Conservation (phyloP, 805 yeast species). For the Candida nonsorbophila region DNA sequence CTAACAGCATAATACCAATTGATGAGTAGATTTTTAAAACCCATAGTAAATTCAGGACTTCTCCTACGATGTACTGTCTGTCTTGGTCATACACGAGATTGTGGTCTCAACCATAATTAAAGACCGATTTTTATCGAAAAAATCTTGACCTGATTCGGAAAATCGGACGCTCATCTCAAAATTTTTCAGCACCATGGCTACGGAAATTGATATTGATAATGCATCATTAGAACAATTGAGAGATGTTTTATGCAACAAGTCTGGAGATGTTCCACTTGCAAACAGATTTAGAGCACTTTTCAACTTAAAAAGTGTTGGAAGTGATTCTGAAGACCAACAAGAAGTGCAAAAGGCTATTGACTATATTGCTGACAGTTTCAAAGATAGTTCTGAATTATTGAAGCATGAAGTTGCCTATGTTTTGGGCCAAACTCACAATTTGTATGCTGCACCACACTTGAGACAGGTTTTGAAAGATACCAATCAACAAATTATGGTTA, state of each 20-base stretch:
- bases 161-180: slow-evolving; percentile 6
- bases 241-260: slow-evolving; percentile 60
- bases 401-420: slow-evolving; percentile 98
- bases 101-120: too few species aligned
- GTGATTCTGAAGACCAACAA: slow-evolving; percentile 51
- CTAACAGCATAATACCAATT: too few species aligned
- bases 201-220: slow-evolving; percentile 32
- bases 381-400: slow-evolving; percentile 77
- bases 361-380: slow-evolving; percentile 80
- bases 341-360: slow-evolving; percentile 66
- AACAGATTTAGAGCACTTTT: slow-evolving; percentile 91
- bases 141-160: slow-evolving; percentile 2
- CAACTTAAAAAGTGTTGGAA: slow-evolving; percentile 81
- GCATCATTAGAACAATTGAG: slow-evolving; percentile 60
- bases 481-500: slow-evolving; percentile 87
- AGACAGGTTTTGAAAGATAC: slow-evolving; percentile 62
- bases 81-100: too few species aligned
- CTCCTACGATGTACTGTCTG: too few species aligned
- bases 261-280: slow-evolving; percentile 71
- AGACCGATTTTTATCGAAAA: too few species aligned
- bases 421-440: slow-evolving; percentile 88
- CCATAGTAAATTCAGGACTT: too few species aligned
- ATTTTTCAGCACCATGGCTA: slow-evolving; percentile 16
- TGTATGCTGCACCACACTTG: slow-evolving; percentile 69
- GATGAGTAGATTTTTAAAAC: too few species aligned